Evolutionary conservation across 2,329 filamentous ascomycete species (phyloP).

Genomic region (Nemania diffusa): DNA sequence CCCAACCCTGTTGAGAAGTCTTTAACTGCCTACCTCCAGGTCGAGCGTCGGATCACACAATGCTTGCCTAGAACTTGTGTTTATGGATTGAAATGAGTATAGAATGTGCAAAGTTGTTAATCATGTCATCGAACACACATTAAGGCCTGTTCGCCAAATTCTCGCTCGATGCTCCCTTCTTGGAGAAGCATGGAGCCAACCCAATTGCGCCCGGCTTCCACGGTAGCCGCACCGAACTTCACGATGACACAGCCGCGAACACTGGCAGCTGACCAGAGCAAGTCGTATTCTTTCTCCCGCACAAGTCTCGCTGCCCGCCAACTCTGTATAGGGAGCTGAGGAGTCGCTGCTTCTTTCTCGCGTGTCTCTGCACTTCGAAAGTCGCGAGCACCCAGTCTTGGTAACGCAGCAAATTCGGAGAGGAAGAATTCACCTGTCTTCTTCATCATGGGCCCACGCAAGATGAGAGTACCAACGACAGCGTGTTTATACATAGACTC

Average conservation of each 20-base stretch:
- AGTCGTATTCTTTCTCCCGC: conserved; percentile 66
- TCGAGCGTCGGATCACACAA: too few relatives aligned
- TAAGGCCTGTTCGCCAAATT: conserved; percentile 84
- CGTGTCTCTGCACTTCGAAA: conserved; percentile 68
- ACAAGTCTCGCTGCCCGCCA: conserved; percentile 67
- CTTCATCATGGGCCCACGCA: conserved; percentile 77
- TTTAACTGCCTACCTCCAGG: too few relatives aligned
- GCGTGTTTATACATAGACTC: conserved; percentile 79
- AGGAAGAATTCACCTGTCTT: conserved; percentile 78
- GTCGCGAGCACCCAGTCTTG: conserved; percentile 83
- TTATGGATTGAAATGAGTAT: not conserved
- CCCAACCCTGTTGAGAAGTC: too few relatives aligned
- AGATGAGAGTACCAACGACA: conserved; percentile 84
- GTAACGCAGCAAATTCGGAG: conserved; percentile 78
- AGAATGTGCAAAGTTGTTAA: not conserved
- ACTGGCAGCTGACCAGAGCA: conserved; percentile 85
- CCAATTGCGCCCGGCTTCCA: conserved; percentile 86
- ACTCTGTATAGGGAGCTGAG: conserved; percentile 55
- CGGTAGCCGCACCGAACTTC: conserved; percentile 85
- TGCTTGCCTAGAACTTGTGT: not conserved
- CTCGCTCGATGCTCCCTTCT: conserved; percentile 75
- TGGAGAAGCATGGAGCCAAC: conserved; percentile 77
- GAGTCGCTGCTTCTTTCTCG: conserved; percentile 54
- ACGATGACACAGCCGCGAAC: conserved; percentile 87
- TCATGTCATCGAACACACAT: conserved; percentile 72